phyloP scores from a whole-genome alignment of 2,329 filamentous ascomycete species.

The Colletotrichum chrysophilum region DNA sequence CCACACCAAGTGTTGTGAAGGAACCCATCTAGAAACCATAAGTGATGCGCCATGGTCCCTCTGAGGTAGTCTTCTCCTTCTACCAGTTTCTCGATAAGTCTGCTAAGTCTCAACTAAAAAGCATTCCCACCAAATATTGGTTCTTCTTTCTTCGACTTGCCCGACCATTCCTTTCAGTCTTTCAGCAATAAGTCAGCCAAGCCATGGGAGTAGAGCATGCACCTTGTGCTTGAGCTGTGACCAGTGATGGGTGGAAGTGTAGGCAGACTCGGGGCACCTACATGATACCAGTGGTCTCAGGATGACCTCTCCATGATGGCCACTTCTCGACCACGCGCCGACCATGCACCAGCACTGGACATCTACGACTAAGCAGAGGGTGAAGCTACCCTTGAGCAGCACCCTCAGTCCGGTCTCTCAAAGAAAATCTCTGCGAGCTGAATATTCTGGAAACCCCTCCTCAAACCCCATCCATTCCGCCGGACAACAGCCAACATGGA shows the following conservation, averaged over 20 bases:
- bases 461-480: rapidly evolving
- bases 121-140: rapidly evolving
- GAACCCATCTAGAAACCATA: background rate
- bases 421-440: background rate
- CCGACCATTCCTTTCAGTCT: background rate
- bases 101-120: background rate
- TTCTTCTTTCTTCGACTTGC: rapidly evolving
- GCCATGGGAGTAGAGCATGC: background rate
- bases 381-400: background rate
- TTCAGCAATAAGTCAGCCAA: background rate
- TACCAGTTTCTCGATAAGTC: background rate
- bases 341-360: background rate
- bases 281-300: background rate
- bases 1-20: background rate
- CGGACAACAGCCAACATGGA: background rate
- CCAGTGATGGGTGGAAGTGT: background rate
- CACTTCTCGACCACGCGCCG: background rate
- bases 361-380: background rate
- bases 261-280: background rate
- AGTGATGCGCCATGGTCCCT: background rate
- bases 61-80: background rate
- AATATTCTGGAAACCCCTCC: rapidly evolving
- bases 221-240: background rate
- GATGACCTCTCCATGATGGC: background rate
- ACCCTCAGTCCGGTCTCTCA: background rate